These are phyloP conservation scores for Sechiopsis laciniata DNA, from an alignment of 306 rosid genomes.

Conservation along the genomic window DNA sequence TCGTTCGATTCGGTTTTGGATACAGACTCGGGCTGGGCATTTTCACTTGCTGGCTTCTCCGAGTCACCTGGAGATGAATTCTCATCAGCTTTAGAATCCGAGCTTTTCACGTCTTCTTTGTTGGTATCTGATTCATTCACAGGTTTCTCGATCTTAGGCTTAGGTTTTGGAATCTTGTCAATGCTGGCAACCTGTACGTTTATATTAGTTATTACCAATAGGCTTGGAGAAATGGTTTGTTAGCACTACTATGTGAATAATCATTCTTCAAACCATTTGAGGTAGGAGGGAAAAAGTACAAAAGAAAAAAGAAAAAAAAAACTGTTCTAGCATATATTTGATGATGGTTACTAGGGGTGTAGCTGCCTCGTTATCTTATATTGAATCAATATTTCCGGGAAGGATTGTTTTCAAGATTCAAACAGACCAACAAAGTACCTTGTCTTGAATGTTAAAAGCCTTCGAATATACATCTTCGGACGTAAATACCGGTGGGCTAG, in stretches of 20 bases:
- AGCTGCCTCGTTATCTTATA: too few relatives aligned
- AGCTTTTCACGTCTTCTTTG: slow-evolving; percentile 32
- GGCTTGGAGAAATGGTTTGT: background rate
- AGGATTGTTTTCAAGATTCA: background rate
- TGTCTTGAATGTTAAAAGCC: slow-evolving; percentile 55
- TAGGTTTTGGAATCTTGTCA: slow-evolving; percentile 82
- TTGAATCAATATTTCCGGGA: background rate
- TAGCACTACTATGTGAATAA: background rate
- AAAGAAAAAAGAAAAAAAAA: too few relatives aligned
- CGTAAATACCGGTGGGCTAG: slow-evolving; percentile 64
- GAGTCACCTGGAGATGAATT: slow-evolving; percentile 35
- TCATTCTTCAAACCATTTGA: background rate
- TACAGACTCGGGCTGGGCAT: slow-evolving; percentile 30
- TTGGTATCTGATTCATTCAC: slow-evolving; percentile 47
- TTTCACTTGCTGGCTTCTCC: slow-evolving; percentile 35
- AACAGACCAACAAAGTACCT: slow-evolving; percentile 40
- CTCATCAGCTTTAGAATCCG: slow-evolving; percentile 43
- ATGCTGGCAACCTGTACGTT: slow-evolving; percentile 46
- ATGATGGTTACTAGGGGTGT: too few relatives aligned
- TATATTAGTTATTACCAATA: background rate
- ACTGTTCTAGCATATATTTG: too few relatives aligned
- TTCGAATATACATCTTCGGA: slow-evolving; percentile 69
- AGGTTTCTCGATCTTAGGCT: slow-evolving; percentile 69
- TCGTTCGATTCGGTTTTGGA: slow-evolving; percentile 29
- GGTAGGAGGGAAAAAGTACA: background rate